Percentiles rank a stretch among this genome's conserved stretches.
Conservation (phyloP, 2,329 filamentous ascomycete species). For the Aspergillus jensenii region DNA sequence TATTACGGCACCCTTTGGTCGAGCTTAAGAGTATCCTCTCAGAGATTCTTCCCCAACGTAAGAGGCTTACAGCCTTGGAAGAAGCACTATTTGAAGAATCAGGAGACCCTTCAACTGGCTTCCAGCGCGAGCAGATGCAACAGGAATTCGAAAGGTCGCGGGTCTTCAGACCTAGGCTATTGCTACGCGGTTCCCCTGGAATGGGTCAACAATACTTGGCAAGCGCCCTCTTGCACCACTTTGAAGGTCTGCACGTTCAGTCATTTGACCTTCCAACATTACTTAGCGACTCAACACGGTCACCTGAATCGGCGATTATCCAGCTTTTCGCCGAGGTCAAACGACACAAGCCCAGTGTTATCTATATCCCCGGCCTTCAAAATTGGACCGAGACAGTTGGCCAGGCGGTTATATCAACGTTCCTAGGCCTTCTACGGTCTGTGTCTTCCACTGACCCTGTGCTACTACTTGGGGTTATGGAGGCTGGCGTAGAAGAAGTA, state of each 20-base stretch:
- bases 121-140: conserved; percentile 75
- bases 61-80: conserved; percentile 83
- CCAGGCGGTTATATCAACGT: conserved; percentile 68
- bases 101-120: conserved; percentile 78
- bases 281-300: conserved; percentile 75
- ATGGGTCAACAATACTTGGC: conserved; percentile 95
- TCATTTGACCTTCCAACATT: conserved; percentile 89
- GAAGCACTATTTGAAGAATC: conserved; percentile 90
- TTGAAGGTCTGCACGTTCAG: conserved; percentile 92
- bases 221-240: conserved; percentile 80
- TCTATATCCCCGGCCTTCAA: conserved; percentile 89
- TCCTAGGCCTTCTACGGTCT: conserved; percentile 75
- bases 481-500: conserved; percentile 64
- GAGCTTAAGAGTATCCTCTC: conserved; percentile 70
- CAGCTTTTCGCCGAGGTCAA: conserved; percentile 89
- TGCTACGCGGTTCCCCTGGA: conserved; percentile 77
- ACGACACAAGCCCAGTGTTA: conserved; percentile 91
- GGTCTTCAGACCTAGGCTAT: conserved; percentile 81
- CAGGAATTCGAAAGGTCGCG: conserved; percentile 82
- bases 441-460: conserved; percentile 90
- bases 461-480: conserved; percentile 80
- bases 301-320: conserved; percentile 84
- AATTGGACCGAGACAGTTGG: conserved; percentile 78
- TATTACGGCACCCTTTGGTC: conserved; percentile 71
- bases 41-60: conserved; percentile 76